A percentile compares a stretch with the other conserved stretches of the same genome.
Conservation (phyloP, 345 rosid genomes). For the Salix caprea region DNA sequence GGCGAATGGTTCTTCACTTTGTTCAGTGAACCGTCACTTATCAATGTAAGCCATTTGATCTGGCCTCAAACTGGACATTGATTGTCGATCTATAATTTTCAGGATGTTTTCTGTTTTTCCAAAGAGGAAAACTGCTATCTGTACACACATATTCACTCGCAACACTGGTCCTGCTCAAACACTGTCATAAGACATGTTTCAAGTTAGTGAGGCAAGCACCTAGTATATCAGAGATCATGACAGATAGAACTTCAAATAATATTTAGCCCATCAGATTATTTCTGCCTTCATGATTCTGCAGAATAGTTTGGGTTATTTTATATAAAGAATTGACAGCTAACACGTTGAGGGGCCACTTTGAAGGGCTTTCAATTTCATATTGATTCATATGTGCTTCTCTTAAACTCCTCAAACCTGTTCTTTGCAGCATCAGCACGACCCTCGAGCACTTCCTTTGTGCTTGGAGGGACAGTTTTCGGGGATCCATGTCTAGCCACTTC, state of each 20-base stretch:
- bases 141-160: neutral
- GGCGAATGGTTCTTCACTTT: neutral
- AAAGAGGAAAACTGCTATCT: neutral
- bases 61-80: neutral
- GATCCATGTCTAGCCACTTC: constrained; percentile 67
- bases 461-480: constrained; percentile 42
- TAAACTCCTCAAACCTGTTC: constrained; percentile 35
- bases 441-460: constrained; percentile 46
- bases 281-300: constrained; percentile 30
- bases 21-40: neutral
- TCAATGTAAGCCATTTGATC: neutral
- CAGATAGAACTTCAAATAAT: constrained; percentile 37
- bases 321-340: constrained; percentile 76
- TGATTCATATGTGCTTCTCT: constrained; percentile 23
- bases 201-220: constrained; percentile 80
- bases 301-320: constrained; percentile 52
- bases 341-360: constrained; percentile 62
- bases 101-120: neutral
- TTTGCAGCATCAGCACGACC: constrained; percentile 49
- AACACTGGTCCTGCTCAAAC: constrained; percentile 22
- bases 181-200: constrained; percentile 40
- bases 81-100: neutral
- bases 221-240: constrained; percentile 56
- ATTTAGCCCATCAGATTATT: constrained; percentile 24
- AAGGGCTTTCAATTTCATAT: constrained; percentile 41